phyloP scores from a whole-genome alignment of 371 early-diverging fungal genomes.

The Batkoa obscura region DNA sequence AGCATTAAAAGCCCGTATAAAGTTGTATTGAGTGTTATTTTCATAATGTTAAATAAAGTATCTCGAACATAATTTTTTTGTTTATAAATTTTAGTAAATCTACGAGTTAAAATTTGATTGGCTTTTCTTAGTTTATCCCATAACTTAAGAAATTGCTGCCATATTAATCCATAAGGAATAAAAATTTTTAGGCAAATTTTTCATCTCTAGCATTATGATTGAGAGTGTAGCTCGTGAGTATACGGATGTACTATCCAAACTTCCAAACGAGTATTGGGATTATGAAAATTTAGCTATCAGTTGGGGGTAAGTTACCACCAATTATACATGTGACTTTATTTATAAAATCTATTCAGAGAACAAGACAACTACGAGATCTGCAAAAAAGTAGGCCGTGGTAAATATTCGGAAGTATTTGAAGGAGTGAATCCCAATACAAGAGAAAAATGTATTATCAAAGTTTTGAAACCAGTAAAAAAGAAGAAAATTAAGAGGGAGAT shows the following conservation, averaged over 20 bases:
- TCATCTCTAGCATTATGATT: background rate
- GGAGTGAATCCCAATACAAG: conserved; percentile 66
- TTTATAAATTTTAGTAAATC: no score
- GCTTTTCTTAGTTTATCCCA: no score
- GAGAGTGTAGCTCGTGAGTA: conserved; percentile 57
- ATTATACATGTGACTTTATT: background rate
- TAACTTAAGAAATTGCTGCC: no score
- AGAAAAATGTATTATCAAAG: conserved; percentile 93
- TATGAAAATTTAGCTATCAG: conserved; percentile 72
- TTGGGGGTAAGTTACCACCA: conserved; percentile 45
- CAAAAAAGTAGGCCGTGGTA: conserved; percentile 95
- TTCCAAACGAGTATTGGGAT: conserved; percentile 87
- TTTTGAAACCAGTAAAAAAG: conserved; percentile 97
- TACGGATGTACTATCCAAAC: conserved; percentile 67
- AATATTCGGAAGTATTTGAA: conserved; percentile 99
- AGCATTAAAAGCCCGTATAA: no score
- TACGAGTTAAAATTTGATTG: no score
- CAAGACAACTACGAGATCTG: conserved; percentile 95
- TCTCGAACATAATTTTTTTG: no score
- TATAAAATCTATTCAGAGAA: conserved; percentile 20
- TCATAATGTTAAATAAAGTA: no score
- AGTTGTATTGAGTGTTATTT: no score
- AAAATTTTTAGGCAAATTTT: no score
- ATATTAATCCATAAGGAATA: no score
- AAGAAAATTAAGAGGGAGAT: conserved; percentile 99